Percentiles rank a stretch among this genome's conserved stretches.
phyloP scores from a whole-genome alignment of 2,329 filamentous ascomycete species.

The Bertia moriformis region DNA sequence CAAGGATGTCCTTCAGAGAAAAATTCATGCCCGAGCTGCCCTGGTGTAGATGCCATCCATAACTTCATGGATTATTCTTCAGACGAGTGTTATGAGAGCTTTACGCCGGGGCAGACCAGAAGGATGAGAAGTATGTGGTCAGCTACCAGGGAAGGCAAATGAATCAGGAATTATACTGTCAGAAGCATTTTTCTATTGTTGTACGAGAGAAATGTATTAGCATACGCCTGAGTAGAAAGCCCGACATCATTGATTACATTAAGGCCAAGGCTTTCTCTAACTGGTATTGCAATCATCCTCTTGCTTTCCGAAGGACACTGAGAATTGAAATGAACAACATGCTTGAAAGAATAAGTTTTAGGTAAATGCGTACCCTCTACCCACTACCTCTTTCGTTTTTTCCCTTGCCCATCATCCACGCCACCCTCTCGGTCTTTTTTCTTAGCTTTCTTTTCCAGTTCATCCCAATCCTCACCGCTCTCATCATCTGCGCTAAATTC shows the following conservation, averaged over 20 bases:
- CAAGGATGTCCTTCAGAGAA: conserved; percentile 22
- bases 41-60: conserved; percentile 16
- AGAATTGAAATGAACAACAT: too few species aligned
- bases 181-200: too few species aligned
- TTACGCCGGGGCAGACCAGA: neutral
- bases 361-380: too few species aligned
- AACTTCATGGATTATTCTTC: conserved; percentile 22
- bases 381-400: conserved; percentile 51
- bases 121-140: neutral
- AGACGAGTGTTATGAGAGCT: neutral
- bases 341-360: too few species aligned
- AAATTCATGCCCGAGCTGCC: conserved; percentile 14
- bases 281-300: too few species aligned
- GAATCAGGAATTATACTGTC: neutral
- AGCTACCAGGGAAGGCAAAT: neutral
- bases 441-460: conserved; percentile 79
- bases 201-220: too few species aligned
- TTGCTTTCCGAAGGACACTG: too few species aligned
- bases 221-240: too few species aligned
- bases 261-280: too few species aligned
- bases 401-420: conserved; percentile 65
- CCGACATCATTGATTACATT: too few species aligned
- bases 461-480: conserved; percentile 84
- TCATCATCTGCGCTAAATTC: conserved; percentile 63
- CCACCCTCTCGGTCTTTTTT: conserved; percentile 58